These are phyloP conservation scores for Ogataea trehalophila DNA, from an alignment of 805 yeast genomes.

Conservation along the genomic window DNA sequence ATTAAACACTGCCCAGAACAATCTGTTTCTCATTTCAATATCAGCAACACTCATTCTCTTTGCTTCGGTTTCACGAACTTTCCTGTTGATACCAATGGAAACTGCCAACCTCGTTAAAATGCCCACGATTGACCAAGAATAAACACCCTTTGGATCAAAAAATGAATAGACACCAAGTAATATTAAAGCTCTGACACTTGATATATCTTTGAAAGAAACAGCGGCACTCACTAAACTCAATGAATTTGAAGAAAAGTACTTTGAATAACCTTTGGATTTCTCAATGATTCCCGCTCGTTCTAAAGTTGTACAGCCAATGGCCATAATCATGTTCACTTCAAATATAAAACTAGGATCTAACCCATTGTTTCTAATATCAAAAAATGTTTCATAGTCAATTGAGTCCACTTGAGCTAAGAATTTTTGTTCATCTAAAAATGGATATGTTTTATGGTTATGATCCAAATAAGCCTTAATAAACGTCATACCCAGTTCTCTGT, in stretches of 20 bases:
- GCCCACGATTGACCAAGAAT: slow-evolving; percentile 51
- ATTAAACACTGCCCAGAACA: slow-evolving; percentile 28
- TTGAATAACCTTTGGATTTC: slow-evolving; percentile 34
- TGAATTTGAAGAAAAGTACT: slow-evolving; percentile 37
- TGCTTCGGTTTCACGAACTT: slow-evolving; percentile 25
- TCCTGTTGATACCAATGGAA: slow-evolving; percentile 43
- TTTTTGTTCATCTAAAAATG: slow-evolving; percentile 37
- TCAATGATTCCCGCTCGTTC: slow-evolving; percentile 36
- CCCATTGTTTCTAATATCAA: slow-evolving; percentile 6
- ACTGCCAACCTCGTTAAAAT: slow-evolving; percentile 39
- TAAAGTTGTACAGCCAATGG: slow-evolving; percentile 50
- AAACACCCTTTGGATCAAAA: slow-evolving; percentile 44
- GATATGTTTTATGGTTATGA: slow-evolving; percentile 40
- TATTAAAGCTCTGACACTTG: slow-evolving; percentile 37
- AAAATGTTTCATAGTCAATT: slow-evolving; percentile 18
- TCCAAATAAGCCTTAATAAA: slow-evolving; percentile 42
- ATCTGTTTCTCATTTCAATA: slow-evolving; percentile 38
- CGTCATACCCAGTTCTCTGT: slow-evolving; percentile 24
- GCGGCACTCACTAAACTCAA: slow-evolving; percentile 35
- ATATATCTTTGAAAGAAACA: slow-evolving; percentile 35
- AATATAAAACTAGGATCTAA: slow-evolving; percentile 32
- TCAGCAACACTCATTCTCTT: slow-evolving; percentile 30
- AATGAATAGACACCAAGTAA: slow-evolving; percentile 46
- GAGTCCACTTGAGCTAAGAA: slow-evolving; percentile 29
- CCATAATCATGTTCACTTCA: slow-evolving; percentile 48